phyloP scores from a whole-genome alignment of 495 filamentous ascomycete genomes.

The Glarea lozoyensis region DNA sequence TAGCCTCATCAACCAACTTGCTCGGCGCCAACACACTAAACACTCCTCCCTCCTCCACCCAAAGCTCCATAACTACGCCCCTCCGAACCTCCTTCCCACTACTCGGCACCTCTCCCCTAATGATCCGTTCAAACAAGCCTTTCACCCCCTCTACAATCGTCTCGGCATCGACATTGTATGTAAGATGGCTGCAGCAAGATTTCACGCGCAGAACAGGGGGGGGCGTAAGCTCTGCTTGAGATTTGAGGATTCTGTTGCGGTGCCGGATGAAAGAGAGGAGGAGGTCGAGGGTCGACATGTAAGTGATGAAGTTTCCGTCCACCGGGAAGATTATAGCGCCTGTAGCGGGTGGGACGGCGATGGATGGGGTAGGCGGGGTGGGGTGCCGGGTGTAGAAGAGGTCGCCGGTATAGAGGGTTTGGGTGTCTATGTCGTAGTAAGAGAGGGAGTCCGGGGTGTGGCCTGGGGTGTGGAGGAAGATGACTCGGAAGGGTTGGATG shows the following conservation, averaged over 20 bases:
- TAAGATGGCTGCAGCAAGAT: conserved; percentile 24
- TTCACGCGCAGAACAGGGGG: conserved; percentile 11
- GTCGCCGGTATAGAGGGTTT: conserved; percentile 32
- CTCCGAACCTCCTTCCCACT: conserved; percentile 12
- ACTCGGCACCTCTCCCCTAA: conserved; percentile 19
- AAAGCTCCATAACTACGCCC: conserved; percentile 21
- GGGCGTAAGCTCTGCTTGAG: background rate
- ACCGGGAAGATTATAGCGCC: conserved; percentile 28
- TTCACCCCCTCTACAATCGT: conserved; percentile 20
- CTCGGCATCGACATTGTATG: conserved; percentile 20
- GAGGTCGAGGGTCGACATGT: conserved; percentile 22
- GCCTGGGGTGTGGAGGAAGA: conserved; percentile 31
- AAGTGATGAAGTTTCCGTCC: conserved; percentile 24
- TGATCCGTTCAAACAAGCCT: conserved; percentile 16
- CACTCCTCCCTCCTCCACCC: conserved; percentile 17
- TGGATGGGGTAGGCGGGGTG: conserved; percentile 5
- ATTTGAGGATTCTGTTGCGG: conserved; percentile 14
- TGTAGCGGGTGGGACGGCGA: conserved; percentile 9
- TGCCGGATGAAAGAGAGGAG: conserved; percentile 20
- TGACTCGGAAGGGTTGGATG: conserved; percentile 20
- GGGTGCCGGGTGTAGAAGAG: conserved; percentile 29
- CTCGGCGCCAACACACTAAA: conserved; percentile 23
- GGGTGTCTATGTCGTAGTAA: conserved; percentile 30
- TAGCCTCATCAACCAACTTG: conserved; percentile 22
- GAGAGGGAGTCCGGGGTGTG: conserved; percentile 35